phyloP scores from a whole-genome alignment of 108 stramenopile genomes.

The Nitzschia sp. region DNA sequence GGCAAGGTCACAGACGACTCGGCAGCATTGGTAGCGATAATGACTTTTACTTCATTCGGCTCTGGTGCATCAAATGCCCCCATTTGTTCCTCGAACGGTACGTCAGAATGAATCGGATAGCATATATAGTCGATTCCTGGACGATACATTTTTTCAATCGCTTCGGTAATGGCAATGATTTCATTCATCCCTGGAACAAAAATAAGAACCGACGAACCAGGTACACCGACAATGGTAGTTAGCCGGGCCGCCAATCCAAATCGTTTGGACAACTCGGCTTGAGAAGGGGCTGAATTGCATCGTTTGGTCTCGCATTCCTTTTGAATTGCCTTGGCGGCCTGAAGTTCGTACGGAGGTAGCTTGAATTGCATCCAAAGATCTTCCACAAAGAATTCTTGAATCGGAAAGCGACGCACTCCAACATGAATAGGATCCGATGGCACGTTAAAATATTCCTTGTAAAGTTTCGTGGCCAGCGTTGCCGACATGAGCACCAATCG shows the following conservation, averaged over 20 bases:
- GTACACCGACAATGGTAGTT: conserved; percentile 53
- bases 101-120: conserved; percentile 91
- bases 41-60: conserved; percentile 80
- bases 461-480: conserved; percentile 83
- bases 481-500: conserved; percentile 93
- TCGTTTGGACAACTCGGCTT: conserved; percentile 43
- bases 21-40: conserved; percentile 98
- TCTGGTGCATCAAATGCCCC: conserved; percentile 72
- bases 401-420: conserved; percentile 74
- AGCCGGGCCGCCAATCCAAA: conserved; percentile 49
- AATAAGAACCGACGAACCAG: conserved; percentile 87
- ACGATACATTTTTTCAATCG: conserved; percentile 54
- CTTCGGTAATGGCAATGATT: conserved; percentile 85
- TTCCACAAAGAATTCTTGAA: conserved; percentile 82
- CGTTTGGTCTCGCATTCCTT: conserved; percentile 48
- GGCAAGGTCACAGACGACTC: conserved; percentile 97
- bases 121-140: conserved; percentile 53
- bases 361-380: conserved; percentile 51
- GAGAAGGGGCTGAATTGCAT: conserved; percentile 55
- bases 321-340: conserved; percentile 42
- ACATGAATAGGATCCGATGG: conserved; percentile 73
- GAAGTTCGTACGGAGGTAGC: conserved; percentile 41
- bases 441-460: conserved; percentile 80
- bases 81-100: conserved; percentile 93
- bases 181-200: conserved; percentile 98